These are phyloP conservation scores for Podosphaera aphanis DNA, from an alignment of 2,329 filamentous ascomycete genomes.

Conservation along the genomic window DNA sequence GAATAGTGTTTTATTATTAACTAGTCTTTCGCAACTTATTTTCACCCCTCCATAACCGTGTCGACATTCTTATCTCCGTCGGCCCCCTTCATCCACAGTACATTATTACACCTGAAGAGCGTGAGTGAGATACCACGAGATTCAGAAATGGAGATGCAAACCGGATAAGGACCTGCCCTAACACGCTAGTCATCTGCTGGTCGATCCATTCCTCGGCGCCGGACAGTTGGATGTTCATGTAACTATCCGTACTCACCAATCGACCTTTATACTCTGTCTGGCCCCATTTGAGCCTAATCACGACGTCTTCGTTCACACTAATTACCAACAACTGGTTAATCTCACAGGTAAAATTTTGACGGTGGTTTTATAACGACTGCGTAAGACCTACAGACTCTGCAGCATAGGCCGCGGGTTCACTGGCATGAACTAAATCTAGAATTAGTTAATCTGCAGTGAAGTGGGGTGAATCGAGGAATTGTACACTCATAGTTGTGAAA, in stretches of 20 bases:
- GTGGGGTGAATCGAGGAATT: too few species aligned
- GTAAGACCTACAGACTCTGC: conserved; percentile 51
- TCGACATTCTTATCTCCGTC: conserved; percentile 24
- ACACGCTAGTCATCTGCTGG: conserved; percentile 57
- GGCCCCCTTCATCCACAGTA: conserved; percentile 63
- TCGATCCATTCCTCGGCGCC: conserved; percentile 83
- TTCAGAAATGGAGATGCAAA: conserved; percentile 18
- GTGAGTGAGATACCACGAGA: not conserved
- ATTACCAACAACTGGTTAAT: not conserved
- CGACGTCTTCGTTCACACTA: conserved; percentile 72
- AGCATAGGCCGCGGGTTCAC: conserved; percentile 94
- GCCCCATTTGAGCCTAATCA: conserved; percentile 92
- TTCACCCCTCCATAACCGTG: conserved; percentile 31
- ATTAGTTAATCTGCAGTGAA: too few species aligned
- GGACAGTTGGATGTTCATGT: conserved; percentile 94
- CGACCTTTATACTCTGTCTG: conserved; percentile 92
- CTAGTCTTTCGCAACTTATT: too few species aligned
- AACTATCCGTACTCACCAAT: conserved; percentile 82
- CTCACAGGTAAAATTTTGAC: too few species aligned
- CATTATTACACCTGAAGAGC: conserved; percentile 61
- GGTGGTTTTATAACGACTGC: too few species aligned
- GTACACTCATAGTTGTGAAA: too few species aligned
- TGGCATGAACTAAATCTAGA: conserved; percentile 59
- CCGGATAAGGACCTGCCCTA: conserved; percentile 86
- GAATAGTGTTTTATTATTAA: too few species aligned